phyloP scores from a whole-genome alignment of 2,329 filamentous ascomycete species.

The Aspergillus viridinutans region DNA sequence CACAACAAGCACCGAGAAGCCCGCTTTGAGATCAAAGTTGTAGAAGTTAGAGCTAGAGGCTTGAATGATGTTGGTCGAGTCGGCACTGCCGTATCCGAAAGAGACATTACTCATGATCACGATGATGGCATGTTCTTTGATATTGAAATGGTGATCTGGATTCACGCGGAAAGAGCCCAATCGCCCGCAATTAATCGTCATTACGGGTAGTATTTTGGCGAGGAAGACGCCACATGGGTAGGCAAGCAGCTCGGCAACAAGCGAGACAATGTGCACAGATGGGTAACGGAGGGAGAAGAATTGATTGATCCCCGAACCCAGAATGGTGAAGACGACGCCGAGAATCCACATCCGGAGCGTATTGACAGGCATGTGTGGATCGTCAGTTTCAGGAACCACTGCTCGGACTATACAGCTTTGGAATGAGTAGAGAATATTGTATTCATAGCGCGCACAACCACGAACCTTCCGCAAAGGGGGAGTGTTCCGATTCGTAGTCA shows the following conservation, averaged over 20 bases:
- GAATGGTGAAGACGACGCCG: conserved; percentile 38
- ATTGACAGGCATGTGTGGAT: conserved; percentile 24
- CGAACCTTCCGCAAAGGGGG: conserved; percentile 22
- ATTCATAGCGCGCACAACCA: not conserved
- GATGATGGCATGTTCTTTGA: conserved; percentile 46
- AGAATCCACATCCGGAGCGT: conserved; percentile 41
- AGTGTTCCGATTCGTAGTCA: conserved; percentile 23
- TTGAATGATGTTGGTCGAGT: conserved; percentile 46
- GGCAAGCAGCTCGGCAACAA: conserved; percentile 45
- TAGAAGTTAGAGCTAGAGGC: conserved; percentile 38
- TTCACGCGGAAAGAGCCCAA: conserved; percentile 29
- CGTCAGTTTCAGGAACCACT: conserved; percentile 27
- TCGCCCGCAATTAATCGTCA: conserved; percentile 19
- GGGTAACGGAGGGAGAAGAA: conserved; percentile 48
- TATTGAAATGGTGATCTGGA: conserved; percentile 43
- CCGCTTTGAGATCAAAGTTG: conserved; percentile 36
- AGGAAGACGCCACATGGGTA: conserved; percentile 41
- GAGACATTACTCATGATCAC: conserved; percentile 50
- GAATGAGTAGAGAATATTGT: not conserved
- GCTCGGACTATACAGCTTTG: conserved; percentile 15
- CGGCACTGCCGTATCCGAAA: conserved; percentile 45
- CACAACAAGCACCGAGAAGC: conserved; percentile 37
- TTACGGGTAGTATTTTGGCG: conserved; percentile 38
- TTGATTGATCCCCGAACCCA: conserved; percentile 47
- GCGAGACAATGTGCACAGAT: conserved; percentile 43